Evolutionary conservation across 768 basidiomycete species (phyloP), one percentile per base, ranked within the genome.

Genomic region (Amyloporia xantha): DNA sequence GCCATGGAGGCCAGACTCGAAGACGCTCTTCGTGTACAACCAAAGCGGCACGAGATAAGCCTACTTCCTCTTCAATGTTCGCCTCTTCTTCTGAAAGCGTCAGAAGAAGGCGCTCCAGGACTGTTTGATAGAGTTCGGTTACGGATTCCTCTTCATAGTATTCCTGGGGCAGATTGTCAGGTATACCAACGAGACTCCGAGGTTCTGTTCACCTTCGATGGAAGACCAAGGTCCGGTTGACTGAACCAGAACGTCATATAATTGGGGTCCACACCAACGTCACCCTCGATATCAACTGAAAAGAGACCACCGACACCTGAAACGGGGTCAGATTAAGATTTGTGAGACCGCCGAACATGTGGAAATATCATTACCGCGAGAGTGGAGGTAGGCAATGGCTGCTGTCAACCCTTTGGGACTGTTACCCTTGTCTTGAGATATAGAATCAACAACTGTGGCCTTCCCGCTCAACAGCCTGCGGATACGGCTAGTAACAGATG

Each of bases 201-300:
- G 21, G 30, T 10, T 44, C 30, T 12, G 35, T 6, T 30, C 45
- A 87, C 90, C 77, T 93, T 94, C 13, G 93, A 82, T 1, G 91
- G 93, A 11, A 96, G 80, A 36, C 91, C 89, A 12, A 95, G 71
- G 6, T 67, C 69, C 2, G 87, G 78, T 61, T 96, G 93, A 55
- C 77, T 84, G 58, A 95, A 84, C 86, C 87, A 92, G 12, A 92
- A 71, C 0, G 77, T 75, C 82, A 95, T 91, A 43, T 74, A 71
- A 58, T 93, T 90, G 0, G 94, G 91, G 58, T 96, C 91, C 4
- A 79, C 73, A 6, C 84, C 91, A 20, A 81, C 77, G 62, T 97
- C 94, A 25, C 94, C 93, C 50, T 95, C 91, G 49, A 94, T 75
- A n/a, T 71, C 72, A 55, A 92, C 86, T n/a, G 74, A 70, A 59